Percentiles rank a stretch among this genome's conserved stretches.
Evolutionary conservation across 2,329 filamentous ascomycete genomes (phyloP).

Genomic region (Helicocarpus griseus): DNA sequence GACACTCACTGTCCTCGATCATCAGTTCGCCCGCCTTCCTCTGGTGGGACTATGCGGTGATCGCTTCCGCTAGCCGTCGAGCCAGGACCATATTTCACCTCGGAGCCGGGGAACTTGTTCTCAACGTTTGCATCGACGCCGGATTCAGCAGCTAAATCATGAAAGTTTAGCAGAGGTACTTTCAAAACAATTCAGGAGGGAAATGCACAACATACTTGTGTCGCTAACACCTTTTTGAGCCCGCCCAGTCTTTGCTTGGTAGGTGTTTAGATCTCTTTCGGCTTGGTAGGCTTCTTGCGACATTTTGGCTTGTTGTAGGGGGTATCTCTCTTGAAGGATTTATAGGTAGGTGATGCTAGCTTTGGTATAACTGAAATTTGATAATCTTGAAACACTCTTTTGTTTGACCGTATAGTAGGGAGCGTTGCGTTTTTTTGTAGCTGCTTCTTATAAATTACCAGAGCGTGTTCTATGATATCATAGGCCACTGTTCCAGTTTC

Average conservation of each 20-base stretch:
- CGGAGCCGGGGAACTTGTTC: constrained; percentile 27
- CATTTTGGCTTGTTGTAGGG: constrained; percentile 14
- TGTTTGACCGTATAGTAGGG: too few relatives aligned
- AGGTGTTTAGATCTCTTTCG: constrained; percentile 32
- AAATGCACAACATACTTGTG: constrained; percentile 25
- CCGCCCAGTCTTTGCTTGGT: constrained; percentile 26
- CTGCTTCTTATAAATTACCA: background rate
- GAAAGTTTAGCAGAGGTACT: background rate
- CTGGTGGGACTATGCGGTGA: constrained; percentile 30
- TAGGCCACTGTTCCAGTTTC: background rate
- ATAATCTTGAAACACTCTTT: too few relatives aligned
- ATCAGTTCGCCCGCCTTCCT: constrained; percentile 32
- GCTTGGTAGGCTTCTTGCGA: constrained; percentile 22
- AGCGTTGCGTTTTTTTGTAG: too few relatives aligned
- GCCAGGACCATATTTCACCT: constrained; percentile 29
- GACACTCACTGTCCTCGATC: constrained; percentile 26
- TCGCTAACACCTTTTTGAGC: constrained; percentile 30
- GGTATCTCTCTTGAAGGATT: too few relatives aligned
- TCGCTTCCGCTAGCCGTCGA: constrained; percentile 27
- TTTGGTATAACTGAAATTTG: too few relatives aligned
- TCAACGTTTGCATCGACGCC: constrained; percentile 32
- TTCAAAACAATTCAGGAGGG: background rate
- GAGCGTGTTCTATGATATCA: background rate
- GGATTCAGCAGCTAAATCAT: constrained; percentile 28
- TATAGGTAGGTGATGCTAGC: background rate